Evolutionary conservation across 352 stramenopile species (phyloP), one percentile per base, ranked within the genome.

Genomic region (Phytopythium cucurbitacearum): DNA sequence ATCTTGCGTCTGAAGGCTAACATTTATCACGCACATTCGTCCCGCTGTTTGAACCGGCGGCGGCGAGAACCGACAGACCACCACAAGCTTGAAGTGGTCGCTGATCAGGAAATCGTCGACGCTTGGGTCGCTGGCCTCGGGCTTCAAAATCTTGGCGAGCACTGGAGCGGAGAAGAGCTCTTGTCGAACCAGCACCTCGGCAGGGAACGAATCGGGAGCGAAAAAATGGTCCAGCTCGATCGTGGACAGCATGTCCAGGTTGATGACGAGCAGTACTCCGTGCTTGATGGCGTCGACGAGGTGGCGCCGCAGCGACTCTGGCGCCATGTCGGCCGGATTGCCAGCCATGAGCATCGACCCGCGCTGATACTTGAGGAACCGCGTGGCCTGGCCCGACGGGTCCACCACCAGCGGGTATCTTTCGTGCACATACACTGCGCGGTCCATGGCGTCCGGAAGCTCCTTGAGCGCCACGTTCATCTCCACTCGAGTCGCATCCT

Each of bases 331-430:
- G 0, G 48, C 35, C 5, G 73, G 83, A 40, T 86, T 94, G n/a
- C 72, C 76, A 0, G 67, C 79, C 62, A 94, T 72, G n/a, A 97
- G 71, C 41, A 91, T 86, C 8, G 73, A 71, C 11, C 89, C 87
- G 2, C 83, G 84, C 59, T 97, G 89, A 64, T 97, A 97, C 51
- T 93, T 89, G 53, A 97, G 82, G 41, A 96, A 97, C 2, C 86
- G 79, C 32, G 71, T 76, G 10, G 83, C 89, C 62, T 96, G 80
- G 0, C 76, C 83, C 2, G 71, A 73, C 0, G 79, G 64, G 43
- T 97, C 90, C 12, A 97, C 55, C 12, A 97, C 61, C n/a, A 97
- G 56, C 12, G 87, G 87, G 59, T 89, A 96, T 16, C 80, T 85
- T 48, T 97, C 90, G 13, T 75, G 43, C 16, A 95, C 85, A 50